Evolutionary conservation across 352 stramenopile species (phyloP), one percentile per base, ranked within the genome.

Genomic region (Halophytophthora batemanensis): DNA sequence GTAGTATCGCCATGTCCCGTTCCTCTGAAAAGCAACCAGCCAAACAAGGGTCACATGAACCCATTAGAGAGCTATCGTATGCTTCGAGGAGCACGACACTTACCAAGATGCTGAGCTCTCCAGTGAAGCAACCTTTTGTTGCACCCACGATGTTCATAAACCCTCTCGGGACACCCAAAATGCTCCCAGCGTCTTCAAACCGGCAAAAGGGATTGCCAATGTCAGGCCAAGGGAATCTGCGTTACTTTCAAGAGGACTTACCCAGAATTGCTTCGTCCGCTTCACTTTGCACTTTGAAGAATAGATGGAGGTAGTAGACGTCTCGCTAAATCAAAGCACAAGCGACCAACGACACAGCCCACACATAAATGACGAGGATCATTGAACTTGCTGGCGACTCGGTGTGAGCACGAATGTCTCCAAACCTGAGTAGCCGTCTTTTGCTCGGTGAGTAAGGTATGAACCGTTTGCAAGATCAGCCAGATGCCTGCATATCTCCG

Each of bases 281-380:
- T 75, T 93, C 82, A 38, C 58, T 70, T 55, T 94, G 84, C 1
- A 50, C 66, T 53, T 84, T 86, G 45, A 94, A 94, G 25, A 94
- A 94, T 18, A 82, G 66, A 47, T 94, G 82, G 29, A 94, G 38
- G 45, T 94, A 94, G 58, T 94, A 94, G 3, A 94, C 64, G 57
- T 94, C 84, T 50, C 84, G 68, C 77, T 94, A 23, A 2, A 41
- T 22, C 22, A 52, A n/a, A 15, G 15, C 40, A 29, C 6, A n/a
- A 31, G 21, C n/a, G n/a, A 14, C 6, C 21, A 46, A 47, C 17
- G 15, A 53, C 35, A 33, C 6, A 44, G n/a, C n/a, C n/a, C n/a
- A n/a, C n/a, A n/a, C n/a, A n/a, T n/a, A n/a, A n/a, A n/a, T n/a
- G n/a, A 25, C 33, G n/a, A n/a, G n/a, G n/a, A n/a, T n/a, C n/a